phyloP scores from a whole-genome alignment of 2,329 filamentous ascomycete species.

The Ampelomyces quisqualis region DNA sequence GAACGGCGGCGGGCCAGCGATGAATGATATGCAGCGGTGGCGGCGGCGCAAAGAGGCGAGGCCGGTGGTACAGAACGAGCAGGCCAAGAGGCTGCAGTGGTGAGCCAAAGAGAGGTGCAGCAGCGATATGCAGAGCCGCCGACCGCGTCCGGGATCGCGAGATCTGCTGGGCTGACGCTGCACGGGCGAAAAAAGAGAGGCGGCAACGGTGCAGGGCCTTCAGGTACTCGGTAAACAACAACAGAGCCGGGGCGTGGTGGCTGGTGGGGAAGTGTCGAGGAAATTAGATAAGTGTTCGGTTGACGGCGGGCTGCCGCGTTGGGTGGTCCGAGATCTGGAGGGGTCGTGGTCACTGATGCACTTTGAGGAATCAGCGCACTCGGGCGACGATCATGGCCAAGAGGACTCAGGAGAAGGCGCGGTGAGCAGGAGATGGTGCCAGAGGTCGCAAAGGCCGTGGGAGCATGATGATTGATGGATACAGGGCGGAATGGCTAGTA shows the following conservation, averaged over 20 bases:
- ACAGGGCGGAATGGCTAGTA: background rate
- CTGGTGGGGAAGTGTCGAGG: constrained; percentile 18
- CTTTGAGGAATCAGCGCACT: background rate
- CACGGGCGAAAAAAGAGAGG: constrained; percentile 17
- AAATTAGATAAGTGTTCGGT: constrained; percentile 31
- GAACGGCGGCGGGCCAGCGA: constrained; percentile 20
- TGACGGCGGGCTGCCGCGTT: constrained; percentile 23
- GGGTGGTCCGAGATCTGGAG: constrained; percentile 8
- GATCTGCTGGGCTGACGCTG: constrained; percentile 21
- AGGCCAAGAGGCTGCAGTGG: constrained; percentile 27
- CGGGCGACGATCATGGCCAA: background rate
- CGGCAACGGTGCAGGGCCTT: constrained; percentile 17
- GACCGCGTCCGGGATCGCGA: constrained; percentile 21
- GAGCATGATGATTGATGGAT: too few relatives aligned
- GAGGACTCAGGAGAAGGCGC: constrained; percentile 5
- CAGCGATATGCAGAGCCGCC: constrained; percentile 22
- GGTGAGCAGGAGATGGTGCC: constrained; percentile 4
- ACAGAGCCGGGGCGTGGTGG: constrained; percentile 16
- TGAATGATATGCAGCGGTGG: constrained; percentile 41
- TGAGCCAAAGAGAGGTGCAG: constrained; percentile 35
- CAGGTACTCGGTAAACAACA: constrained; percentile 17
- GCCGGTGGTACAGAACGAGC: constrained; percentile 20
- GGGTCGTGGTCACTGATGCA: too few relatives aligned
- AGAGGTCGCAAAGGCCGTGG: constrained; percentile 12
- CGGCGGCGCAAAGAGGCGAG: constrained; percentile 34